These are phyloP conservation scores for Neonectria coccinea DNA, from an alignment of 2,329 filamentous ascomycete genomes.

Conservation along the genomic window DNA sequence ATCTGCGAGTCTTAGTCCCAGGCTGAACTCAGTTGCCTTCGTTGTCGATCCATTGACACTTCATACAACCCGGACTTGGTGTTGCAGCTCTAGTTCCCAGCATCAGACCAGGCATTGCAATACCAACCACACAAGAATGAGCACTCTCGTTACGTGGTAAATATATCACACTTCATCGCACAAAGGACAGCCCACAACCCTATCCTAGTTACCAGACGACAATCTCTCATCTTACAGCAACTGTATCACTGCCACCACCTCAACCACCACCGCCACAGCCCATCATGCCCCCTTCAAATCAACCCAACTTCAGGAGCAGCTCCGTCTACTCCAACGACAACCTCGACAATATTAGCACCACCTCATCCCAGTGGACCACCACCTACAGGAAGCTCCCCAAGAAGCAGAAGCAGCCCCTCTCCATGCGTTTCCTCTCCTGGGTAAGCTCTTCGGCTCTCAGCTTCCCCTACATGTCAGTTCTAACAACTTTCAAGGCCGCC, in stretches of 20 bases:
- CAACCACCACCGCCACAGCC: conserved; percentile 19
- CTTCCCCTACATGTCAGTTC: neutral
- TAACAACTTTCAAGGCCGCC: conserved; percentile 25
- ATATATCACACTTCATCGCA: conserved; percentile 1
- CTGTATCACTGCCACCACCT: neutral
- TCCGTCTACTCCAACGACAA: conserved; percentile 41
- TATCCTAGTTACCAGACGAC: neutral
- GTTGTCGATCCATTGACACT: conserved; percentile 17
- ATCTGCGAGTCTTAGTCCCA: neutral
- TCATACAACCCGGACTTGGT: conserved; percentile 1
- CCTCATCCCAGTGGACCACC: conserved; percentile 43
- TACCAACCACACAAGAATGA: conserved; percentile 8
- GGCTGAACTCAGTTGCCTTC: conserved; percentile 17
- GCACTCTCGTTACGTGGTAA: conserved; percentile 8
- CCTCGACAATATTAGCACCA: conserved; percentile 35
- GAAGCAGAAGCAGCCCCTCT: conserved; percentile 38
- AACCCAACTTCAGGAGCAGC: conserved; percentile 21
- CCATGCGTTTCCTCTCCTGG: conserved; percentile 46
- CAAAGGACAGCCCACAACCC: neutral
- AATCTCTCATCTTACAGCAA: neutral
- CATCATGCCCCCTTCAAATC: conserved; percentile 23
- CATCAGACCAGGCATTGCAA: conserved; percentile 1
- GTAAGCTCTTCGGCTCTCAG: neutral
- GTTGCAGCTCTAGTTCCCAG: neutral
- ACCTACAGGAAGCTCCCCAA: conserved; percentile 43